Conservation (phyloP, 108 stramenopile species). For the Pseudonitzschia pungens region DNA sequence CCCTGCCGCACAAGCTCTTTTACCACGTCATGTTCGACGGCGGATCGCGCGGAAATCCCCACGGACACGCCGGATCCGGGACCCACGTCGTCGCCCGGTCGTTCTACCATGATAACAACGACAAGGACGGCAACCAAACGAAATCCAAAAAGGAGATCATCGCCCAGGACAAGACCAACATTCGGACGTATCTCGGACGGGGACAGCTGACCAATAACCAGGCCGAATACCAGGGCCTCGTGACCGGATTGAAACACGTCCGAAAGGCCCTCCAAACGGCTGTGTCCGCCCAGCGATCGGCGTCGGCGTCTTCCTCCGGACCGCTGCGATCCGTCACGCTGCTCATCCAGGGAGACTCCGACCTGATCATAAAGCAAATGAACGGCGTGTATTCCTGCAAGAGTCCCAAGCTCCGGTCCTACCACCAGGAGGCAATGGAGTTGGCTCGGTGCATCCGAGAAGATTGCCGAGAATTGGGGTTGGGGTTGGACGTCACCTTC, state of each 20-base stretch:
- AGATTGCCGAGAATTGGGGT: background rate
- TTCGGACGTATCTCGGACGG: constrained; percentile 52
- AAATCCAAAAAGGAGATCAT: background rate
- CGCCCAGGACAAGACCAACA: constrained; percentile 8
- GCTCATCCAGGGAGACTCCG: constrained; percentile 66
- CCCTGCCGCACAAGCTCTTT: constrained; percentile 21
- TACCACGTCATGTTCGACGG: constrained; percentile 76
- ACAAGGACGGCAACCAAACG: background rate
- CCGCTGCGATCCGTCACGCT: constrained; percentile 1
- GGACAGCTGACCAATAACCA: constrained; percentile 66
- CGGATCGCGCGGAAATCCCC: constrained; percentile 79
- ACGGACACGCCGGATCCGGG: constrained; percentile 76
- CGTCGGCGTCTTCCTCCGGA: too few species aligned
- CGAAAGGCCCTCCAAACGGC: constrained; percentile 12
- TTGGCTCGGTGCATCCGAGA: constrained; percentile 2
- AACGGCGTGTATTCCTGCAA: constrained; percentile 62
- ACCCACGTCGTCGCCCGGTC: constrained; percentile 35
- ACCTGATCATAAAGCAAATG: constrained; percentile 76
- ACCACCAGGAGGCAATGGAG: constrained; percentile 28
- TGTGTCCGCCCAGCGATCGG: background rate
- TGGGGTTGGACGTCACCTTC: constrained; percentile 1
- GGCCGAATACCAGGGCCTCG: constrained; percentile 76
- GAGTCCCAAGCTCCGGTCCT: constrained; percentile 41
- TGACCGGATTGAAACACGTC: constrained; percentile 52
- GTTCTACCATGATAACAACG: background rate